Percentiles rank a stretch among this genome's conserved stretches.
These are phyloP conservation scores for Infundibulicybe gibba DNA, from an alignment of 768 basidiomycete species.

Conservation along the genomic window DNA sequence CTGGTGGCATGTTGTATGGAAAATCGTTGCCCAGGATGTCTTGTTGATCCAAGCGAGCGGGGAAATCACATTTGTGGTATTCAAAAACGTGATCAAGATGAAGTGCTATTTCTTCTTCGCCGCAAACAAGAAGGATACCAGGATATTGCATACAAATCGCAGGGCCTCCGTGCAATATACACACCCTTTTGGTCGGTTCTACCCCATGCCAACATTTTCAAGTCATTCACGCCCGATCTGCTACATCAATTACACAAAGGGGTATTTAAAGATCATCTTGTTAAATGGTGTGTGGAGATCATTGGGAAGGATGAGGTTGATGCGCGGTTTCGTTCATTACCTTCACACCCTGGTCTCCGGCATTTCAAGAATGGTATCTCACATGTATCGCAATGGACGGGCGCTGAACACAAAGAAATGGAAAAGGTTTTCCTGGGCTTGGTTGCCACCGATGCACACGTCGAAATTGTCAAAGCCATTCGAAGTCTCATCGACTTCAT, in stretches of 20 bases:
- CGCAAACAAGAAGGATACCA: background rate
- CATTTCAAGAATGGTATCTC: no score
- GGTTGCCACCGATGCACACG: slow-evolving; percentile 9
- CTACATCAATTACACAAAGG: background rate
- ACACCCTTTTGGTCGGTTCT: background rate
- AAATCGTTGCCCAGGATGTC: slow-evolving; percentile 17
- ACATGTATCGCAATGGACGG: background rate
- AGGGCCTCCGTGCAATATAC: background rate
- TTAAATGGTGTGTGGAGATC: background rate
- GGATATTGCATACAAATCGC: background rate
- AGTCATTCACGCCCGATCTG: background rate
- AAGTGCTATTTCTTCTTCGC: background rate
- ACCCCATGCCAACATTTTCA: background rate
- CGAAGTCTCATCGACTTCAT: background rate
- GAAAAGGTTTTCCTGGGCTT: slow-evolving; percentile 16
- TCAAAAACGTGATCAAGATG: background rate
- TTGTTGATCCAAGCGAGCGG: slow-evolving; percentile 6
- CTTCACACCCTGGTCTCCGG: background rate
- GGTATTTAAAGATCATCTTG: background rate
- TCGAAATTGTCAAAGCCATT: background rate
- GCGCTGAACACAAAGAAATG: no score
- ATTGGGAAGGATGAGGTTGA: background rate
- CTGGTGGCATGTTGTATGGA: slow-evolving; percentile 6
- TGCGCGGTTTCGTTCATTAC: background rate
- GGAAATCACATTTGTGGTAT: background rate